Conservation (phyloP, 2,329 filamentous ascomycete genomes). For the Aspergillus sp. region DNA sequence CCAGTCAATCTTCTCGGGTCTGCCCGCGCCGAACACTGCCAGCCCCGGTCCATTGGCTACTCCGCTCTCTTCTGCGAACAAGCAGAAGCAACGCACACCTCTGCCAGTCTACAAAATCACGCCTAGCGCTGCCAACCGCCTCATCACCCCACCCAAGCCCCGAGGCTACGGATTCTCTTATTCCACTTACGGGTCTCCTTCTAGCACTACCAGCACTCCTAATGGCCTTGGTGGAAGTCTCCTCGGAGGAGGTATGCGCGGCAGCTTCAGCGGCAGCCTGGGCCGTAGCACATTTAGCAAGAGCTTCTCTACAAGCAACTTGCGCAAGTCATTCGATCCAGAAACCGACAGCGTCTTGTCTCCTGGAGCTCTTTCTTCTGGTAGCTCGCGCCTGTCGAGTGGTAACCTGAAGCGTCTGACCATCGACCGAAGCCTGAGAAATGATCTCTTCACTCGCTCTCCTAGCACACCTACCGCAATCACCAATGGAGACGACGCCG, state of each 20-base stretch:
- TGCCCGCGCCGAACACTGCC: constrained; percentile 62
- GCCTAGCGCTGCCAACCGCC: constrained; percentile 73
- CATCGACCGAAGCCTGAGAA: constrained; percentile 84
- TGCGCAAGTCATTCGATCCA: constrained; percentile 76
- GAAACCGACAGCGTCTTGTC: constrained; percentile 79
- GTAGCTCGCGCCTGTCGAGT: constrained; percentile 63
- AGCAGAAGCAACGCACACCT: constrained; percentile 75
- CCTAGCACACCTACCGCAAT: constrained; percentile 33
- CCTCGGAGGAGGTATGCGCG: constrained; percentile 42
- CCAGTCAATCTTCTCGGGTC: constrained; percentile 76
- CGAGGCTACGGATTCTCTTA: constrained; percentile 87
- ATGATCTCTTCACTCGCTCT: constrained; percentile 55
- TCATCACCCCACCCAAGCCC: constrained; percentile 79
- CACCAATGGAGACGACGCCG: constrained; percentile 43
- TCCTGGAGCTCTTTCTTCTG: constrained; percentile 79
- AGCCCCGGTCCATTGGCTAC: constrained; percentile 89
- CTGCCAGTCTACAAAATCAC: constrained; percentile 86
- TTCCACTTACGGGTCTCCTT: constrained; percentile 84
- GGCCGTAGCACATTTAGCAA: constrained; percentile 70
- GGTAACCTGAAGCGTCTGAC: constrained; percentile 83
- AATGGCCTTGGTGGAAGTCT: constrained; percentile 67
- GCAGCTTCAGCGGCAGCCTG: constrained; percentile 54
- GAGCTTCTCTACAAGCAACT: constrained; percentile 83
- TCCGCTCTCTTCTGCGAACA: constrained; percentile 73
- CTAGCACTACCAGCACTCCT: constrained; percentile 68